Percentiles rank a stretch among this genome's conserved stretches.
phyloP scores from a whole-genome alignment of 2,329 filamentous ascomycete species.

The Monosporascus sp. region DNA sequence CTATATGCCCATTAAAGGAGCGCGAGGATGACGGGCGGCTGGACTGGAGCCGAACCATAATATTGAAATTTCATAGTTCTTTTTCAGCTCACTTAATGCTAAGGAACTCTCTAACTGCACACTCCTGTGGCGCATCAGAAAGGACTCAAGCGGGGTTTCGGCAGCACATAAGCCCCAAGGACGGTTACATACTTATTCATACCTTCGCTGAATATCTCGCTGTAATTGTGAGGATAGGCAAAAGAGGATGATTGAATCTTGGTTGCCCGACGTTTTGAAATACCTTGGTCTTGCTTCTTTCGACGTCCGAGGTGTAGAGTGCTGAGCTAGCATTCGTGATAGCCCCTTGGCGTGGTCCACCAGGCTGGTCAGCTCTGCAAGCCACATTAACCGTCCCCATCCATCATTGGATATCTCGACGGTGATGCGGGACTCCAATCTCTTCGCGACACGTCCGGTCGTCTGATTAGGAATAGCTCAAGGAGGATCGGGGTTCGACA shows the following conservation, averaged over 20 bases:
- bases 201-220: no score
- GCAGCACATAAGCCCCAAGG: no score
- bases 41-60: neutral
- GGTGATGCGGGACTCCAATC: constrained; percentile 20
- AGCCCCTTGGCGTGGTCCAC: constrained; percentile 19
- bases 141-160: no score
- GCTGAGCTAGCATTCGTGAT: constrained; percentile 17
- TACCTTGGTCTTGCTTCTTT: no score
- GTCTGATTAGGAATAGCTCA: constrained; percentile 16
- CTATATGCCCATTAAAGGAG: no score
- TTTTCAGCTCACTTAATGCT: neutral
- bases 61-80: neutral
- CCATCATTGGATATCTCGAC: constrained; percentile 18
- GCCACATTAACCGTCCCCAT: constrained; percentile 15
- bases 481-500: constrained; percentile 2
- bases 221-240: no score
- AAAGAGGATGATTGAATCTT: no score
- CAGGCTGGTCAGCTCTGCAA: constrained; percentile 31
- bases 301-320: constrained; percentile 1
- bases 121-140: no score
- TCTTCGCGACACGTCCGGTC: constrained; percentile 8
- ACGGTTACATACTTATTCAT: no score
- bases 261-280: no score
- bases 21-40: neutral
- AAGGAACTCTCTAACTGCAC: neutral